Evolutionary conservation across 805 yeast species (phyloP).

Genomic region (Priceomyces haplophilus): DNA sequence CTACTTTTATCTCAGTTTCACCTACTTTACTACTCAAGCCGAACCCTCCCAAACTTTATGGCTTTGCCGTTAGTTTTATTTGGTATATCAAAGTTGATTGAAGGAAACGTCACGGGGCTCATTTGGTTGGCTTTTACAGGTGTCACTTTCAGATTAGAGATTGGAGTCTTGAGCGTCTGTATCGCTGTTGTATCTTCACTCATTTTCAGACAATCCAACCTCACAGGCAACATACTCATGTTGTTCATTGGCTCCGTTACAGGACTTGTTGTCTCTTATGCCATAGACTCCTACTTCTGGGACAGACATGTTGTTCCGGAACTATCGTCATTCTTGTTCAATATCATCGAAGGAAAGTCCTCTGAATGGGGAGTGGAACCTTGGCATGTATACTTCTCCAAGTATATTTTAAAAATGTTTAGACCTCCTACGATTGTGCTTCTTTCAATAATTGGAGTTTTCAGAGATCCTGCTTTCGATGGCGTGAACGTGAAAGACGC

Average conservation of each 20-base stretch:
- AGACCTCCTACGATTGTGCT: slow-evolving; percentile 45
- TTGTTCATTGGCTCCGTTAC: slow-evolving; percentile 47
- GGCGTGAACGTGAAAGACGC: slow-evolving; percentile 13
- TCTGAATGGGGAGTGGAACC: slow-evolving; percentile 86
- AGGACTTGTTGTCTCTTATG: slow-evolving; percentile 48
- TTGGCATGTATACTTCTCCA: slow-evolving; percentile 58
- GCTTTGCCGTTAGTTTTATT: slow-evolving; percentile 69
- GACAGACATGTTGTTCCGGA: slow-evolving; percentile 62
- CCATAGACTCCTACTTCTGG: slow-evolving; percentile 82
- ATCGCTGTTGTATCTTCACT: slow-evolving; percentile 47
- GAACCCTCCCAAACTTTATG: slow-evolving; percentile 85
- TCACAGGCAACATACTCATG: slow-evolving; percentile 34
- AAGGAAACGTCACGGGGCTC: slow-evolving; percentile 48
- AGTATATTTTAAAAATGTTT: slow-evolving; percentile 39
- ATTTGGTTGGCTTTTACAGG: slow-evolving; percentile 59
- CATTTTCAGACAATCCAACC: slow-evolving; percentile 44
- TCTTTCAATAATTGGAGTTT: slow-evolving; percentile 31
- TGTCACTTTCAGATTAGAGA: slow-evolving; percentile 68
- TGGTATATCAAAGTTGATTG: slow-evolving; percentile 50
- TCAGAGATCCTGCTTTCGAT: slow-evolving; percentile 40
- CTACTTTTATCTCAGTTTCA: slow-evolving; percentile 74
- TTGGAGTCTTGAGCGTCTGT: slow-evolving; percentile 51
- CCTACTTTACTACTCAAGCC: slow-evolving; percentile 69
- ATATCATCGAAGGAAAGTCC: slow-evolving; percentile 73
- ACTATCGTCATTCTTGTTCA: slow-evolving; percentile 65